These are phyloP conservation scores for Exophiala sp. DNA, from an alignment of 2,329 filamentous ascomycete genomes.

Conservation along the genomic window DNA sequence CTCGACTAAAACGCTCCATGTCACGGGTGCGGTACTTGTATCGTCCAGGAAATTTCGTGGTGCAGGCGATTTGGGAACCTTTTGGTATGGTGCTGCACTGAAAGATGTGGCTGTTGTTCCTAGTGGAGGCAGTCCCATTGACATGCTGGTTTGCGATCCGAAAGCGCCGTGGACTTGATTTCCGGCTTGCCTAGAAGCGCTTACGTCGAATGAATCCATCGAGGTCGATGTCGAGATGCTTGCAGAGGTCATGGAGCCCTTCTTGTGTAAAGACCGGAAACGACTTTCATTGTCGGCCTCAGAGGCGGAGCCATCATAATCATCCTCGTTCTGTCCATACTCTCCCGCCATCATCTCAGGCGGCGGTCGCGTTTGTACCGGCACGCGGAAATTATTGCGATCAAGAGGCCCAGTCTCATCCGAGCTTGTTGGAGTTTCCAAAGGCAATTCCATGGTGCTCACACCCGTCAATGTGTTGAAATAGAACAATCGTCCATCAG, in stretches of 20 bases:
- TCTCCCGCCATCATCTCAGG: conserved; percentile 87
- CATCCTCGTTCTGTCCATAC: conserved; percentile 70
- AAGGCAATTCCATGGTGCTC: conserved; percentile 87
- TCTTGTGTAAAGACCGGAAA: conserved; percentile 65
- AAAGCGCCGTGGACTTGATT: conserved; percentile 5
- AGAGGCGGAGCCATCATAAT: conserved; percentile 86
- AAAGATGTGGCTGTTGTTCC: conserved; percentile 55
- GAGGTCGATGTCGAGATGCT: conserved; percentile 82
- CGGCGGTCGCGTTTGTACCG: conserved; percentile 84
- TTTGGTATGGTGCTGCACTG: conserved; percentile 47
- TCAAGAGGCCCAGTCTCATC: conserved; percentile 84
- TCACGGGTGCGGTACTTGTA: conserved; percentile 71
- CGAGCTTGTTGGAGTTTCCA: conserved; percentile 79
- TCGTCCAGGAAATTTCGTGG: conserved; percentile 90
- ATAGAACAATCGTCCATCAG: conserved; percentile 90
- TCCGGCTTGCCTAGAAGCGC: conserved; percentile 11
- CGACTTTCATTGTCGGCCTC: conserved; percentile 76
- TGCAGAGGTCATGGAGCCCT: conserved; percentile 63
- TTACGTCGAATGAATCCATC: conserved; percentile 69
- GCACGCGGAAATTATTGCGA: conserved; percentile 81
- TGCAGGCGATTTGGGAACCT: conserved; percentile 50
- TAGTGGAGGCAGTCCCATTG: conserved; percentile 40
- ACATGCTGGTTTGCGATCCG: conserved; percentile 16
- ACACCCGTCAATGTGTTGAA: conserved; percentile 97
- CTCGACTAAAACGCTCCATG: conserved; percentile 83